Evolutionary conservation across 2,329 filamentous ascomycete species (phyloP).

Genomic region (Epichloe typhina): DNA sequence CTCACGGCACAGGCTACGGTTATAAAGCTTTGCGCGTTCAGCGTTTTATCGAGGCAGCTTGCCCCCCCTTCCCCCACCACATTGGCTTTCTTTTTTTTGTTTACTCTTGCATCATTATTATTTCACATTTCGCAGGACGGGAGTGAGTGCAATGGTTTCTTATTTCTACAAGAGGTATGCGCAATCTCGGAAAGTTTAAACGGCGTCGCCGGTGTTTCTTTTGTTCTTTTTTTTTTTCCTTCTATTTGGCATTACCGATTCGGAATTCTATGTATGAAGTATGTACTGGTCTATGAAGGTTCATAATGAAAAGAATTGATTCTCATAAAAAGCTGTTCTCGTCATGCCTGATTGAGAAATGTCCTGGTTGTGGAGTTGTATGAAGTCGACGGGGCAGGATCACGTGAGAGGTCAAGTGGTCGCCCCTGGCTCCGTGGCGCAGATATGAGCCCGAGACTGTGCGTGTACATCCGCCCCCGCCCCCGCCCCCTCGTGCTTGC

Average conservation of each 20-base stretch:
- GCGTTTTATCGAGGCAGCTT: not conserved
- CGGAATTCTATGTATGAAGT: slow-evolving; percentile 1
- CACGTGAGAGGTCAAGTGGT: too few relatives aligned
- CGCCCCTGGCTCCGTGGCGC: too few relatives aligned
- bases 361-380: too few relatives aligned
- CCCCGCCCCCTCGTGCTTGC: too few relatives aligned
- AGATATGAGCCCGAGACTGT: too few relatives aligned
- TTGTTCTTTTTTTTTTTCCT: not conserved
- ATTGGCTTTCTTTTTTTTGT: not conserved
- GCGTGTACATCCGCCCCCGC: too few relatives aligned
- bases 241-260: not conserved
- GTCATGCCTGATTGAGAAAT: too few relatives aligned
- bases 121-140: not conserved
- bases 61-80: not conserved
- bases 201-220: slow-evolving; percentile 3
- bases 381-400: too few relatives aligned
- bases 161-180: not conserved
- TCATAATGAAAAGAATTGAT: not conserved
- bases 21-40: not conserved
- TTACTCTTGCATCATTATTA: not conserved
- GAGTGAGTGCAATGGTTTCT: not conserved
- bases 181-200: not conserved
- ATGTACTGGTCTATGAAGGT: slow-evolving; percentile 1
- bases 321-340: too few relatives aligned
- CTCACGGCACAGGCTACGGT: not conserved